These are phyloP conservation scores for Venturiaceae sp. DNA, from an alignment of 2,329 filamentous ascomycete genomes.

Conservation along the genomic window DNA sequence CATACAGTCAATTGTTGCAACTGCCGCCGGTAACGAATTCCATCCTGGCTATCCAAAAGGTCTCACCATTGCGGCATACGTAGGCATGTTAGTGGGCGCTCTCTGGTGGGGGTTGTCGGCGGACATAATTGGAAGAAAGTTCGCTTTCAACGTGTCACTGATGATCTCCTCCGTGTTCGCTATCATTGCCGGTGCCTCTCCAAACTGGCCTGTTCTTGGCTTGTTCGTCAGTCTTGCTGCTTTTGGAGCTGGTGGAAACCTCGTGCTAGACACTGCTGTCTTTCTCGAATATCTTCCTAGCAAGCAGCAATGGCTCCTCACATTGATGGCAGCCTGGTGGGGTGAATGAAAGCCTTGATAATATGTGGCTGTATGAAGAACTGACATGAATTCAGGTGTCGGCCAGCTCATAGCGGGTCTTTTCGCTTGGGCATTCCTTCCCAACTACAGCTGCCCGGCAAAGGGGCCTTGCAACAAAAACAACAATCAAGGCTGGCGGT, in stretches of 20 bases:
- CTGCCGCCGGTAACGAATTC: slow-evolving; percentile 50
- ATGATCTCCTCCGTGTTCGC: slow-evolving; percentile 53
- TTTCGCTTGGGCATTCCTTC: slow-evolving; percentile 45
- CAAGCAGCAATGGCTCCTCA: slow-evolving; percentile 54
- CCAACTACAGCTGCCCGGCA: slow-evolving; percentile 37
- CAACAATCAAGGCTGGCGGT: slow-evolving; percentile 49
- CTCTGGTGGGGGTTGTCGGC: slow-evolving; percentile 54
- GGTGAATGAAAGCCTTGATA: slow-evolving; percentile 17
- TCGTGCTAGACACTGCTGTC: slow-evolving; percentile 53
- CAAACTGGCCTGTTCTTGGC: slow-evolving; percentile 56
- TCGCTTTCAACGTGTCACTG: slow-evolving; percentile 59
- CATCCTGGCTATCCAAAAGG: slow-evolving; percentile 43
- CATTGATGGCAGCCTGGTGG: slow-evolving; percentile 51
- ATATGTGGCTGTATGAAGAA: background rate
- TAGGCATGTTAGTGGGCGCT: slow-evolving; percentile 46
- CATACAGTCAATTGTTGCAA: slow-evolving; percentile 54
- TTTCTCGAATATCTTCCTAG: slow-evolving; percentile 49
- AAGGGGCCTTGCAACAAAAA: slow-evolving; percentile 36
- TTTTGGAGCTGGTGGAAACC: slow-evolving; percentile 53
- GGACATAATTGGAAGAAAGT: slow-evolving; percentile 58
- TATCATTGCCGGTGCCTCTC: slow-evolving; percentile 56
- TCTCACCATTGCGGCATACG: slow-evolving; percentile 53
- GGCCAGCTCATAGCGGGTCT: slow-evolving; percentile 42
- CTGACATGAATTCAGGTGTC: slow-evolving; percentile 20
- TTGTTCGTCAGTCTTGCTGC: slow-evolving; percentile 53